Evolutionary conservation across 2,329 filamentous ascomycete species (phyloP).

Genomic region (Neoscytalidium dimidiatum): DNA sequence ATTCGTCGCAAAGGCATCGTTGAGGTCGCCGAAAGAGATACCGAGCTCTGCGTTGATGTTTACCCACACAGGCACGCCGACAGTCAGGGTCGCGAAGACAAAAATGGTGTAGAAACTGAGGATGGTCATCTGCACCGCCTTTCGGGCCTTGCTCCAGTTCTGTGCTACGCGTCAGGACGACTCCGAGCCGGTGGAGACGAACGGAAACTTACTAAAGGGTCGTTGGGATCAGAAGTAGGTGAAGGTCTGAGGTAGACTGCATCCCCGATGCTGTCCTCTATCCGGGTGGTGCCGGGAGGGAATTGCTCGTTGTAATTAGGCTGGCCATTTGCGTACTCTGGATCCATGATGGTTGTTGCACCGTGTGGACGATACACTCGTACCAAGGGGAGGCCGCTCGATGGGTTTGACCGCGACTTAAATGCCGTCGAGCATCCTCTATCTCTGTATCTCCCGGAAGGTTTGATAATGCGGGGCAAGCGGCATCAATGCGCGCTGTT

Average conservation of each 20-base stretch:
- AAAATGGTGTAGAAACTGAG: conserved; percentile 46
- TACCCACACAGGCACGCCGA: conserved; percentile 46
- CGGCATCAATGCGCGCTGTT: background rate
- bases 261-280: background rate
- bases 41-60: conserved; percentile 46
- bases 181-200: conserved; percentile 4
- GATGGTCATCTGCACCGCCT: conserved; percentile 45
- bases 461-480: background rate
- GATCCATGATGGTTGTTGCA: background rate
- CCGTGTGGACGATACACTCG: background rate
- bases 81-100: conserved; percentile 45
- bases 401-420: background rate
- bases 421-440: background rate
- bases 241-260: background rate
- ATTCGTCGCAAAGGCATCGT: conserved; percentile 48
- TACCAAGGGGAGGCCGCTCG: no score
- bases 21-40: conserved; percentile 44
- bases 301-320: background rate
- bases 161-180: conserved; percentile 21
- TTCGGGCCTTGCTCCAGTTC: conserved; percentile 49
- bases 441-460: background rate
- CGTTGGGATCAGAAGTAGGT: conserved; percentile 34
- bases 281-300: background rate
- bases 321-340: background rate
- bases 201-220: conserved; percentile 33